Conservation (phyloP, 139 green algal genomes). For the Cymbomonas tetramitiformis region DNA sequence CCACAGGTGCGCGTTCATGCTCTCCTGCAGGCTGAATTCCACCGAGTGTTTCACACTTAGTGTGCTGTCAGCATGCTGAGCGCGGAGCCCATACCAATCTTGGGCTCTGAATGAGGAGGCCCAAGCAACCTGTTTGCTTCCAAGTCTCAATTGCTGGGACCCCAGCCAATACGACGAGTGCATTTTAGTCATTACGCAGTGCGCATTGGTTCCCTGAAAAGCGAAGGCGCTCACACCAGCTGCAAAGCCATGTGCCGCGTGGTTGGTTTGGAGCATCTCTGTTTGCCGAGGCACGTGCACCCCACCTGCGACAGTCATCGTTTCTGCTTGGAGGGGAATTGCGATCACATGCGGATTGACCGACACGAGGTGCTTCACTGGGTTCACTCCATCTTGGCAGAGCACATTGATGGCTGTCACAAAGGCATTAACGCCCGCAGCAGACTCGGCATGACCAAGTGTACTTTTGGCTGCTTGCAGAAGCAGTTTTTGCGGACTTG, state of each 20-base stretch:
- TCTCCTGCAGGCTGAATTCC: too few relatives aligned
- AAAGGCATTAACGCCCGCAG: slow-evolving; percentile 52
- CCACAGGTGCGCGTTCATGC: too few relatives aligned
- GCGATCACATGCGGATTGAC: slow-evolving; percentile 46
- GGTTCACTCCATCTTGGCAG: background rate
- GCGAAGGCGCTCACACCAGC: slow-evolving; percentile 62
- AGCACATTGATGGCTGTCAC: slow-evolving; percentile 18
- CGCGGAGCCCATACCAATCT: too few relatives aligned
- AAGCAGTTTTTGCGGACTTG: background rate
- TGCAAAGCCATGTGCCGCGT: background rate
- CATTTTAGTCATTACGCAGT: too few relatives aligned
- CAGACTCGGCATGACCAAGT: slow-evolving; percentile 64
- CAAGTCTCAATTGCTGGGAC: too few relatives aligned
- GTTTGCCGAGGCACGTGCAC: background rate
- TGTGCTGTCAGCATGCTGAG: too few relatives aligned
- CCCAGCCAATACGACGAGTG: too few relatives aligned
- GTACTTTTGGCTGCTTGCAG: background rate
- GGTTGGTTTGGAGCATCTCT: background rate
- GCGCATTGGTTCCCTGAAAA: slow-evolving; percentile 71
- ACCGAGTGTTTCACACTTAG: too few relatives aligned
- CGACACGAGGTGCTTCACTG: slow-evolving; percentile 24
- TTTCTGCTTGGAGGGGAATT: background rate
- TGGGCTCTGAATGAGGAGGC: too few relatives aligned
- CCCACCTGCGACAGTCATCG: background rate
- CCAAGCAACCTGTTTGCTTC: too few relatives aligned